Base-by-base conservation (phyloP, 1,284 basidiomycete genomes). In the Phylloboletellus chloephorus region DNA sequence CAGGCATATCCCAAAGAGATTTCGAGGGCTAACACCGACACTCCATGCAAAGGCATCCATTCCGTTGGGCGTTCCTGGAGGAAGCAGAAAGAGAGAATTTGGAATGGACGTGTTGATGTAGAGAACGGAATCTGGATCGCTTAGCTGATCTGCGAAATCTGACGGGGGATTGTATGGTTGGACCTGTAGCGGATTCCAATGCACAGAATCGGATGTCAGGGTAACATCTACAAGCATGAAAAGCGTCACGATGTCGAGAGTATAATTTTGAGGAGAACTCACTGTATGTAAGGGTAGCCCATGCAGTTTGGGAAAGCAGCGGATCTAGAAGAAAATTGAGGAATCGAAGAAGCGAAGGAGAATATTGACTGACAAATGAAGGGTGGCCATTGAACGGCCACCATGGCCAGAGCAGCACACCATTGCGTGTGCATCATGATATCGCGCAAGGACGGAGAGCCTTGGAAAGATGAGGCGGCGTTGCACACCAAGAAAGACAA, bases 371-470 rank as follows among this genome's bases (percentile, higher is more conserved):
- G 58, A 89, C 92, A 98, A 44, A 86, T 76, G 64, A 94, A 98
- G 10, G 74, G 69, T 1, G 95, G 94, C 94, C 94, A 98, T 56
- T 89, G 74, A 20, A 98, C 91, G 20, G 91, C 88, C 37, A 97
- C 79, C 88, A 96, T 95, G 19, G 82, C 82, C 16, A 98, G 68
- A 34, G 82, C 76, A 19, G 86, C 75, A 58, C 84, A 87, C 82
- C 85, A 98, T 54, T 97, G 93, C 0, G 92, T 87, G 57, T 95
- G 91, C 57, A 90, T 86, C 38, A 97, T 76, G 44, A 98, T 78
- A 63, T 98, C 95, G 47, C 93, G 76, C 66, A 94, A 72, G 5
- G 91, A 91, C 1, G 95, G 94, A 0, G 95, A 97, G 48, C 87
- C 91, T 91, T 37, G 38, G 26, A 39, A 39, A 38, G 29, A 43